Evolutionary conservation across 345 rosid species (phyloP).

Genomic region (Euphorbia pulcherrima): DNA sequence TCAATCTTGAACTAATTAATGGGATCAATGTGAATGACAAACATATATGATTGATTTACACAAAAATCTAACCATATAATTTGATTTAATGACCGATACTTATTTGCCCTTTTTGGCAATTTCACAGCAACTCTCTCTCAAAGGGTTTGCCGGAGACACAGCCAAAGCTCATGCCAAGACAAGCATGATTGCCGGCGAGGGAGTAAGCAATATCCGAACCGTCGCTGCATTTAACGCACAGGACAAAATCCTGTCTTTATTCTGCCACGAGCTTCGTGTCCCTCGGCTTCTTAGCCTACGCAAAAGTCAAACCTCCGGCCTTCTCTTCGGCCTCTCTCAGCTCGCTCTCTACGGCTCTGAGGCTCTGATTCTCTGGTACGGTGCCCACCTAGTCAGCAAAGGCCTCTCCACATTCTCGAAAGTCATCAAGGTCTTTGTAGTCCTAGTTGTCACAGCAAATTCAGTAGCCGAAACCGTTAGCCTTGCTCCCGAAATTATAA

Average conservation of each 20-base stretch:
- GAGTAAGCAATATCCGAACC: slow-evolving; percentile 95
- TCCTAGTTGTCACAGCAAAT: slow-evolving; percentile 88
- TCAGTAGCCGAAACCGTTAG: slow-evolving; percentile 99
- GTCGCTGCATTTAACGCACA: slow-evolving; percentile 99
- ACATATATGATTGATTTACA: background rate
- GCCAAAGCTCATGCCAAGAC: slow-evolving; percentile 99
- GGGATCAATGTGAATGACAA: background rate
- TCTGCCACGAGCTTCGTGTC: slow-evolving; percentile 70
- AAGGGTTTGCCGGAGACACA: slow-evolving; percentile 99
- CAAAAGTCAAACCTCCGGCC: slow-evolving; percentile 79
- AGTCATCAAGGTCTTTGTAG: slow-evolving; percentile 97
- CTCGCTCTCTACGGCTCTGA: slow-evolving; percentile 91
- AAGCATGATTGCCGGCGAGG: slow-evolving; percentile 99
- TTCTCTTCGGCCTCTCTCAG: slow-evolving; percentile 94
- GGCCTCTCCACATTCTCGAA: slow-evolving; percentile 91
- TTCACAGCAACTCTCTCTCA: slow-evolving; percentile 96
- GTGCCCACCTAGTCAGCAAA: slow-evolving; percentile 79
- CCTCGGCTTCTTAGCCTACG: slow-evolving; percentile 76
- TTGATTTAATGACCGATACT: background rate
- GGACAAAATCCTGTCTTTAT: slow-evolving; percentile 73
- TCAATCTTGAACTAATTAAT: background rate
- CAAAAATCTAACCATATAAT: background rate
- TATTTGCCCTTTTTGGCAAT: slow-evolving; percentile 20
- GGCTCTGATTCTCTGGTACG: slow-evolving; percentile 97
- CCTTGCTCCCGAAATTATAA: slow-evolving; percentile 96